Conservation (phyloP, 192 early-diverging fungal genomes). For the Hyaloraphidium curvatum region DNA sequence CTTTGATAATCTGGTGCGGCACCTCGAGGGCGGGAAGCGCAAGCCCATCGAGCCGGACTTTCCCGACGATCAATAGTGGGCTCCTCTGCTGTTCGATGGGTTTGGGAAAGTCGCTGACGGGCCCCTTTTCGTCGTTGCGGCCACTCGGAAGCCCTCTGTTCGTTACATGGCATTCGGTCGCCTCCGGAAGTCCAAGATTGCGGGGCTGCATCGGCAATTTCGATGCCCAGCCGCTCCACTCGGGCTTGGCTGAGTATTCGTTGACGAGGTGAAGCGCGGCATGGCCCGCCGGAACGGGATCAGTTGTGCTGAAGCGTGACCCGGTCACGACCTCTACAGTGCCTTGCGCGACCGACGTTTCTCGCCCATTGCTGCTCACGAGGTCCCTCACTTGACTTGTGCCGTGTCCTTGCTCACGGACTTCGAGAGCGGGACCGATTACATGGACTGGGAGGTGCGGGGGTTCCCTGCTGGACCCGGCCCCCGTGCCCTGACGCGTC, state of each 20-base stretch:
- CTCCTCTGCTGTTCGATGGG: neutral
- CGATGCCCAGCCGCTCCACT: slow-evolving; percentile 37
- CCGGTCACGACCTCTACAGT: slow-evolving; percentile 19
- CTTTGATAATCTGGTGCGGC: slow-evolving; percentile 50
- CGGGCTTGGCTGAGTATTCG: slow-evolving; percentile 62
- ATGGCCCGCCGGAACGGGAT: neutral
- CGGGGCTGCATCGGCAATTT: slow-evolving; percentile 94
- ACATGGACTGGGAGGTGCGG: slow-evolving; percentile 65
- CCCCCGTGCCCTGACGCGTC: neutral
- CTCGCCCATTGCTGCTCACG: slow-evolving; percentile 41
- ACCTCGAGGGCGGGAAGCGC: slow-evolving; percentile 25
- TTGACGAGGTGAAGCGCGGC: slow-evolving; percentile 32
- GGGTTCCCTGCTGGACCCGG: neutral
- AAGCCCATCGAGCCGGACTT: slow-evolving; percentile 25
- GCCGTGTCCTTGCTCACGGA: slow-evolving; percentile 69
- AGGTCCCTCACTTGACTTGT: slow-evolving; percentile 47
- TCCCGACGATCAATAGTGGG: slow-evolving; percentile 37
- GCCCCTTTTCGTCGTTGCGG: slow-evolving; percentile 17
- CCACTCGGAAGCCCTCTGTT: slow-evolving; percentile 45
- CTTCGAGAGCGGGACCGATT: slow-evolving; percentile 58
- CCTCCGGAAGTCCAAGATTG: slow-evolving; percentile 23
- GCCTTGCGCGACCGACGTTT: slow-evolving; percentile 74
- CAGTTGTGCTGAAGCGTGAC: neutral
- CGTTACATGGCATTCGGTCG: slow-evolving; percentile 52
- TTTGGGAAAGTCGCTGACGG: neutral